phyloP scores from a whole-genome alignment of 164 flowering plant genomes.

The Sextonia rubra region DNA sequence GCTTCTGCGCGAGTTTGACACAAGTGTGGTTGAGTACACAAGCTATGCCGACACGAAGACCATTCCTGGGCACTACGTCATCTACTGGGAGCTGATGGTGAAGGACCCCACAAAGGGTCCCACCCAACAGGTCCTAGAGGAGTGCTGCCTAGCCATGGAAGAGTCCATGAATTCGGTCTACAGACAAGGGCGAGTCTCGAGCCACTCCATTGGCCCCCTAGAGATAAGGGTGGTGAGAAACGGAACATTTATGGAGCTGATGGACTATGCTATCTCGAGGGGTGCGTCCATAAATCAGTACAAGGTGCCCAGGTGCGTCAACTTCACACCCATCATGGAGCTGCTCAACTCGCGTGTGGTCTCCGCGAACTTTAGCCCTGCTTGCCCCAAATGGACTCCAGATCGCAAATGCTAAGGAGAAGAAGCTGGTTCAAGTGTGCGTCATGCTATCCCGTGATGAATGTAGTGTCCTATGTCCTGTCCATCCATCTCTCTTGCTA shows the following conservation, averaged over 20 bases:
- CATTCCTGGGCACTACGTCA: slow-evolving; percentile 43
- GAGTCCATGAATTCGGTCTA: slow-evolving; percentile 35
- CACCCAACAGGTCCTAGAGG: slow-evolving; percentile 11
- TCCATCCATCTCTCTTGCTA: too few relatives aligned
- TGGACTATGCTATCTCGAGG: slow-evolving; percentile 49
- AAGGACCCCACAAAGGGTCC: slow-evolving; percentile 19
- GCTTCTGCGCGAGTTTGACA: slow-evolving; percentile 18
- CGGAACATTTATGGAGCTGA: slow-evolving; percentile 45
- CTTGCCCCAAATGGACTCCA: slow-evolving; percentile 34
- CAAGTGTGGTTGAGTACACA: slow-evolving; percentile 39
- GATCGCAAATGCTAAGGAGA: neutral
- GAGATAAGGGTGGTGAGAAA: slow-evolving; percentile 38
- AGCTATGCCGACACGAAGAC: slow-evolving; percentile 33
- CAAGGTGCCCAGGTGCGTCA: slow-evolving; percentile 46
- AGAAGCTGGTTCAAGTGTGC: too few relatives aligned
- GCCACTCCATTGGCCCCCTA: slow-evolving; percentile 35
- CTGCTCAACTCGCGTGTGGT: slow-evolving; percentile 35
- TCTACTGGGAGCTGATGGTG: slow-evolving; percentile 37
- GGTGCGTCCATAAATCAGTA: slow-evolving; percentile 48
- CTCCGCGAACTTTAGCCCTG: slow-evolving; percentile 34
- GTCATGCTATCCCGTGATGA: too few relatives aligned
- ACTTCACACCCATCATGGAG: slow-evolving; percentile 35
- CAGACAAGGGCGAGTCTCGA: slow-evolving; percentile 32
- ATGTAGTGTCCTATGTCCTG: too few relatives aligned
- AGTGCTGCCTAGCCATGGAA: slow-evolving; percentile 38